Percentiles rank a stretch among this genome's conserved stretches.
phyloP scores from a whole-genome alignment of 192 early-diverging fungal species.

The Rhizoclosmatium sp. region DNA sequence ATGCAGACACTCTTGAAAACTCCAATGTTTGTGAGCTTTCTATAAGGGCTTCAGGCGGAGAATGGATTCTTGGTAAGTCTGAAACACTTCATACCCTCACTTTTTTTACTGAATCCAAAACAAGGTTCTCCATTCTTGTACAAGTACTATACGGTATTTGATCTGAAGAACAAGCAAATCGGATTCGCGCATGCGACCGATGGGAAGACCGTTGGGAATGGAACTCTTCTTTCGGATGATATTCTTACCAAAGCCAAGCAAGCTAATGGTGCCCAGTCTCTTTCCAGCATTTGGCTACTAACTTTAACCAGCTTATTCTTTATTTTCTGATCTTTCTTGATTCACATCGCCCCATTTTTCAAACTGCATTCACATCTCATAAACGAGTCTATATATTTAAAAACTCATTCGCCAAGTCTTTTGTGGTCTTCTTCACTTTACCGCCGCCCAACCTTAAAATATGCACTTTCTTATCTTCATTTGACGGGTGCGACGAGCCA shows the following conservation, averaged over 20 bases:
- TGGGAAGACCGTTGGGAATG: not conserved
- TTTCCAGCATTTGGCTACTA: not conserved
- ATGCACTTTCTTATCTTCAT: no score
- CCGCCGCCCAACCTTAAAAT: no score
- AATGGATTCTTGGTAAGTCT: not conserved
- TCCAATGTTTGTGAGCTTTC: not conserved
- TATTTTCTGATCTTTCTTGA: no score
- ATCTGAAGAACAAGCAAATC: conserved; percentile 24
- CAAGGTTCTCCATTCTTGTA: conserved; percentile 29
- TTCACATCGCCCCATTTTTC: no score
- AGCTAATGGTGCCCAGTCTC: not conserved
- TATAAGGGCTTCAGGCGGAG: not conserved
- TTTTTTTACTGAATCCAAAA: not conserved
- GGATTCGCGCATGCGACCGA: conserved; percentile 25
- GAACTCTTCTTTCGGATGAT: not conserved
- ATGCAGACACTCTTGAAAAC: not conserved
- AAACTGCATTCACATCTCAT: no score
- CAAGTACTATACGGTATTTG: conserved; percentile 39
- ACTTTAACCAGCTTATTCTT: no score
- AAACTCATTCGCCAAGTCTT: no score
- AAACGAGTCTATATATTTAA: no score
- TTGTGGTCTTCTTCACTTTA: no score
- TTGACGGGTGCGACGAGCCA: no score
- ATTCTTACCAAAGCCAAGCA: not conserved
- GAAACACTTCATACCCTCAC: no score